Conservation (phyloP, 1,284 basidiomycete genomes). For the Microbotryum intermedium region DNA sequence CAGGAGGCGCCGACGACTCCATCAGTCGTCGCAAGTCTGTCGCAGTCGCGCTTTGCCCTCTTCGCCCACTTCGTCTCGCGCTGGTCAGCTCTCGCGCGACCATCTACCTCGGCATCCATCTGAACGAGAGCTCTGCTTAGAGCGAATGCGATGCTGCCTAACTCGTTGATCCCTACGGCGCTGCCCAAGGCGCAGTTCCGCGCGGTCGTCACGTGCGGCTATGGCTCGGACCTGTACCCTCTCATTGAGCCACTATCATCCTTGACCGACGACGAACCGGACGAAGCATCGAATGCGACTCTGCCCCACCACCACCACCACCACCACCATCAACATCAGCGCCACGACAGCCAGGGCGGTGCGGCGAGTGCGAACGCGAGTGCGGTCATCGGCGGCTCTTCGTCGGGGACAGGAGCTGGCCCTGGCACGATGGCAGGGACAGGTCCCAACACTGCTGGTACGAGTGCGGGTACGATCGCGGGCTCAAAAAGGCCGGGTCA, state of each 20-base stretch:
- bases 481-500: constrained; percentile 6
- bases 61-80: no score
- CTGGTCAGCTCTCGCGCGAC: not conserved
- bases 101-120: not conserved
- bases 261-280: constrained; percentile 7
- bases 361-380: no score
- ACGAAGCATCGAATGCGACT: not conserved
- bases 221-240: constrained; percentile 27
- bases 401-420: no score
- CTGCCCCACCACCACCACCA: not conserved
- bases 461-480: no score
- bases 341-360: no score
- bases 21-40: not conserved
- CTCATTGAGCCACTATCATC: constrained; percentile 18
- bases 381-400: no score
- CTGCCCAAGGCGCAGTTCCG: constrained; percentile 20
- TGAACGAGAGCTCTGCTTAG: not conserved
- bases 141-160: constrained; percentile 7
- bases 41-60: not conserved
- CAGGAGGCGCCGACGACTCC: no score
- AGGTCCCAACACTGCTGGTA: no score
- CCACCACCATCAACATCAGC: not conserved
- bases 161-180: constrained; percentile 10
- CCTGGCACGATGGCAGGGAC: not conserved
- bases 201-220: constrained; percentile 20